These are phyloP conservation scores for Curvularia lunata DNA, from an alignment of 2,329 filamentous ascomycete species.

Conservation along the genomic window DNA sequence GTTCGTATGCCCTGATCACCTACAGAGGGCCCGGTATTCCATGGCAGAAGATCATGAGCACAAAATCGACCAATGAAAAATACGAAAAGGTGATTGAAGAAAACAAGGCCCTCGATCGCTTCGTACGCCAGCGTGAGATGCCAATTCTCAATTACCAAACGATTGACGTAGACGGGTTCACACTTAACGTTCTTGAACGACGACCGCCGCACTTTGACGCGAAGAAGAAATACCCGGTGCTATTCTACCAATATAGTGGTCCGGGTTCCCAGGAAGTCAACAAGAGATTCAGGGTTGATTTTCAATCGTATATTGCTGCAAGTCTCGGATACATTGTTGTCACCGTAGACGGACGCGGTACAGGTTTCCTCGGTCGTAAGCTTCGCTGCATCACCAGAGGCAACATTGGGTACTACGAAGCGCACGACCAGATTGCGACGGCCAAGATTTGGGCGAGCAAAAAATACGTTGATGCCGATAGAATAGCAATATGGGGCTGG, in stretches of 20 bases:
- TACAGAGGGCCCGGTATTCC: constrained; percentile 87
- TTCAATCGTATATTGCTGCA: constrained; percentile 86
- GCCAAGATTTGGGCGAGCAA: constrained; percentile 83
- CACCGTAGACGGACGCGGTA: constrained; percentile 91
- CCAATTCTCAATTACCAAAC: constrained; percentile 84
- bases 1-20: constrained; percentile 81
- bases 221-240: constrained; percentile 85
- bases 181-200: constrained; percentile 77
- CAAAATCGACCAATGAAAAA: constrained; percentile 68
- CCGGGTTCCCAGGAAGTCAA: constrained; percentile 89
- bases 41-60: constrained; percentile 89
- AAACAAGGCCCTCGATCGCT: constrained; percentile 72
- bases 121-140: constrained; percentile 77
- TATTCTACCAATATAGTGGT: constrained; percentile 94
- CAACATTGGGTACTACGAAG: constrained; percentile 83
- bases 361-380: constrained; percentile 85
- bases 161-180: constrained; percentile 80
- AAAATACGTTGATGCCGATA: constrained; percentile 78
- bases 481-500: constrained; percentile 98
- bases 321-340: constrained; percentile 90
- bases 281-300: constrained; percentile 83
- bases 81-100: constrained; percentile 79
- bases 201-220: constrained; percentile 87
- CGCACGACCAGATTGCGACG: constrained; percentile 87
- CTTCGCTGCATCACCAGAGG: constrained; percentile 82